Evolutionary conservation across 2,329 filamentous ascomycete species (phyloP).

Genomic region (Phialophora expanda): DNA sequence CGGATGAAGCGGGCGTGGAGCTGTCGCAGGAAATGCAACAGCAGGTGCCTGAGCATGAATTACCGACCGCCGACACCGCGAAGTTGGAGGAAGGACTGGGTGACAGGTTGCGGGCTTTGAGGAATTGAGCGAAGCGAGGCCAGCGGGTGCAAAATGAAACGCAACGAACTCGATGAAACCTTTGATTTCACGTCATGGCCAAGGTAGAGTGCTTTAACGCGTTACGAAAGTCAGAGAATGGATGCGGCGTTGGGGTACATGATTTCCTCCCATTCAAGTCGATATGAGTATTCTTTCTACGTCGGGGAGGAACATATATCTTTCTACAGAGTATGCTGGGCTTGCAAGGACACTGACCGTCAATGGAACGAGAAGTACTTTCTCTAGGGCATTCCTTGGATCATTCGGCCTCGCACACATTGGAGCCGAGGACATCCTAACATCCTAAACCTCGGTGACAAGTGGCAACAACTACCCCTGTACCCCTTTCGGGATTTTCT

Average conservation of each 20-base stretch:
- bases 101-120: conserved; percentile 43
- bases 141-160: neutral
- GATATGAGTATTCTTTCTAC: neutral
- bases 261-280: neutral
- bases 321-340: neutral
- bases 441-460: no score
- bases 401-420: neutral
- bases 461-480: no score
- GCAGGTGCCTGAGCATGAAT: conserved; percentile 35
- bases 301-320: neutral
- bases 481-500: no score
- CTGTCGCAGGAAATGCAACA: conserved; percentile 71
- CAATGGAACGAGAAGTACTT: neutral
- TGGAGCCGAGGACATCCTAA: neutral
- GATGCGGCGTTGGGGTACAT: neutral
- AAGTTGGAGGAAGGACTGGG: conserved; percentile 43
- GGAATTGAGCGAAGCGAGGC: conserved; percentile 37
- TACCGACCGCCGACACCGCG: conserved; percentile 39
- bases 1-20: conserved; percentile 86
- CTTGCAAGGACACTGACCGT: neutral
- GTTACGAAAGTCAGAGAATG: neutral
- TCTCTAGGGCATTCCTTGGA: neutral
- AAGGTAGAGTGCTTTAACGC: neutral
- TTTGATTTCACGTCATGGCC: neutral
- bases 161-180: neutral